Percentiles rank a stretch among this genome's conserved stretches.
phyloP scores from a whole-genome alignment of 2,329 filamentous ascomycete species.

The Epichloe baconii region DNA sequence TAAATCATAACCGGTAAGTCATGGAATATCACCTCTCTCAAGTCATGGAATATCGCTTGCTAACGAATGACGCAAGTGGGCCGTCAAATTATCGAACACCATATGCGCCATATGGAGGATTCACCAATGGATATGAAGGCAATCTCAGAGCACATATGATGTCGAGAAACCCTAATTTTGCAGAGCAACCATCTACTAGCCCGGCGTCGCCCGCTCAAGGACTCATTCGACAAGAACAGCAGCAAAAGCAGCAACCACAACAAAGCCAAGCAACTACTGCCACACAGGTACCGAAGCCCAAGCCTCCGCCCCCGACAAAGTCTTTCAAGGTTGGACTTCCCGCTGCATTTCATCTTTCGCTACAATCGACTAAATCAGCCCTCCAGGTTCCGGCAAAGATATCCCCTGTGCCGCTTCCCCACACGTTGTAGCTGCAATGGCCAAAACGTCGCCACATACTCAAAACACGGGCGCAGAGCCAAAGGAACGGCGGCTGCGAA shows the following conservation, averaged over 20 bases:
- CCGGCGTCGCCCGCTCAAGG: neutral
- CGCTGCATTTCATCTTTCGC: conserved; percentile 12
- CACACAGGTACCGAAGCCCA: conserved; percentile 11
- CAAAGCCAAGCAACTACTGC: neutral
- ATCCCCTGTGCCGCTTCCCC: conserved; percentile 32
- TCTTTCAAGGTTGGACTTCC: conserved; percentile 20
- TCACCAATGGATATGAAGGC: conserved; percentile 48
- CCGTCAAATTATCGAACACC: conserved; percentile 45
- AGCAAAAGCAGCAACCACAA: neutral
- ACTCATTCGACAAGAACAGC: neutral
- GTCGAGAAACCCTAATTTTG: conserved; percentile 16
- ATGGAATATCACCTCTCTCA: neutral
- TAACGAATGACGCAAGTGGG: conserved; percentile 27
- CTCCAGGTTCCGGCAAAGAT: conserved; percentile 25
- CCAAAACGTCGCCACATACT: conserved; percentile 1
- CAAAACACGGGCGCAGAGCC: neutral
- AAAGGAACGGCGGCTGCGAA: conserved; percentile 6
- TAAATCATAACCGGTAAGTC: conserved; percentile 43
- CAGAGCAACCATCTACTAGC: conserved; percentile 9
- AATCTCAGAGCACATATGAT: conserved; percentile 33
- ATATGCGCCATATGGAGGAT: conserved; percentile 43
- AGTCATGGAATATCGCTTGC: neutral
- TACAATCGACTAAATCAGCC: conserved; percentile 17
- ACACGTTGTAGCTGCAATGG: conserved; percentile 28
- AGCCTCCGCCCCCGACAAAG: conserved; percentile 14